Conservation (phyloP, 2,329 filamentous ascomycete species). For the Colletotrichum orchidophilum region DNA sequence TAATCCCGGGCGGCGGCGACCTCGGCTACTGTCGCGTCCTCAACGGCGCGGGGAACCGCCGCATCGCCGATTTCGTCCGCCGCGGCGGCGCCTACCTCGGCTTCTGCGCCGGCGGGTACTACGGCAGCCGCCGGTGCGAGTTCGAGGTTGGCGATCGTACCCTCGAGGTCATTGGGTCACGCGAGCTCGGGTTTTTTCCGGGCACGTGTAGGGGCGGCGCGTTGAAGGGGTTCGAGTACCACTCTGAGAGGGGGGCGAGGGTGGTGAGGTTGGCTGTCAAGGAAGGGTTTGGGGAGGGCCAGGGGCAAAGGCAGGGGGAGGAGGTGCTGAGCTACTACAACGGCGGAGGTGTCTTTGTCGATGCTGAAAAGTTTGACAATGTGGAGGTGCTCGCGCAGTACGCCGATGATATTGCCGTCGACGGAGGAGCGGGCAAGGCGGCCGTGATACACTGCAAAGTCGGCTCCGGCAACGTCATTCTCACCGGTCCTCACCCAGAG, state of each 20-base stretch:
- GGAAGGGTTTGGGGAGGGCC: slow-evolving; percentile 58
- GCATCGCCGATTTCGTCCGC: slow-evolving; percentile 86
- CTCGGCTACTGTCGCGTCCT: slow-evolving; percentile 88
- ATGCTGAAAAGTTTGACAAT: slow-evolving; percentile 72
- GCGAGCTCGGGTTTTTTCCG: slow-evolving; percentile 90
- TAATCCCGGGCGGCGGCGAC: slow-evolving; percentile 95
- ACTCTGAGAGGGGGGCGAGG: slow-evolving; percentile 84
- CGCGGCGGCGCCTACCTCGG: slow-evolving; percentile 87
- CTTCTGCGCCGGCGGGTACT: slow-evolving; percentile 95
- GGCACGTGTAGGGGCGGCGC: slow-evolving; percentile 87
- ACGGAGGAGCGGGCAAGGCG: slow-evolving; percentile 76
- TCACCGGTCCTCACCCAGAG: slow-evolving; percentile 95
- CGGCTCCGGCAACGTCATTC: slow-evolving; percentile 79
- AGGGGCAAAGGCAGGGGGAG: no score
- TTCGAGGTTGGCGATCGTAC: slow-evolving; percentile 82
- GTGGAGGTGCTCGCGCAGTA: slow-evolving; percentile 88
- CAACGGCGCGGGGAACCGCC: slow-evolving; percentile 87
- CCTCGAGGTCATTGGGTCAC: slow-evolving; percentile 84
- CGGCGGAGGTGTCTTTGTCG: slow-evolving; percentile 91
- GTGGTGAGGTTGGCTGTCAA: slow-evolving; percentile 75
- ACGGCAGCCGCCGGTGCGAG: slow-evolving; percentile 82
- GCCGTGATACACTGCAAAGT: slow-evolving; percentile 87
- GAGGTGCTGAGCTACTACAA: slow-evolving; percentile 89
- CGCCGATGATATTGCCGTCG: slow-evolving; percentile 76
- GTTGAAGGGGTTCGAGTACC: slow-evolving; percentile 89